These are phyloP conservation scores for Prunus armeniaca DNA, from an alignment of 306 rosid species.

Conservation along the genomic window DNA sequence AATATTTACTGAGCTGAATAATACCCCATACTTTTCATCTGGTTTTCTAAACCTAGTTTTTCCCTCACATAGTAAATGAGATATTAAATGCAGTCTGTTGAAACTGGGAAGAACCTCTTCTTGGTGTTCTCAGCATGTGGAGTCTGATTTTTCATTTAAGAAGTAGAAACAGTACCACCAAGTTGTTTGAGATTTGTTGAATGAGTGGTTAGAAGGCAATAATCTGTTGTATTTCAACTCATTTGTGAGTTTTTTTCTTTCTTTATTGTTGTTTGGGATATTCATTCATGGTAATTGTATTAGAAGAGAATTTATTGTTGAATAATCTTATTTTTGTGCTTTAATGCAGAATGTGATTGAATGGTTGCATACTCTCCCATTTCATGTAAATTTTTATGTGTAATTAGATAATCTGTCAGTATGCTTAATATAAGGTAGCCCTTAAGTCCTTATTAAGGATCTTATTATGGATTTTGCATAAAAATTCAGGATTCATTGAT, in stretches of 20 bases:
- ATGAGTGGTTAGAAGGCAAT: neutral
- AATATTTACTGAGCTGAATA: neutral
- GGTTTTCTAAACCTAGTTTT: neutral
- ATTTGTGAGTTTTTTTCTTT: neutral
- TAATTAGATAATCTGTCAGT: neutral
- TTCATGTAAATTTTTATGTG: neutral
- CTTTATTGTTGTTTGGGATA: neutral
- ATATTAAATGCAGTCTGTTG: neutral
- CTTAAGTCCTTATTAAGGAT: neutral
- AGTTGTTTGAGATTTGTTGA: neutral
- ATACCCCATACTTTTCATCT: neutral
- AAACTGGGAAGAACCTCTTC: neutral
- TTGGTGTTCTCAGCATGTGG: neutral
- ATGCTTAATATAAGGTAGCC: neutral
- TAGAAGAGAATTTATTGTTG: neutral
- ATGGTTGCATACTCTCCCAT: neutral
- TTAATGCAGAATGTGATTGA: neutral
- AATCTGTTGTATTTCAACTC: neutral
- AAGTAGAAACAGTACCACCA: neutral
- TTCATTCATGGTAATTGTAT: neutral
- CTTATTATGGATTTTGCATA: neutral
- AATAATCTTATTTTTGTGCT: neutral
- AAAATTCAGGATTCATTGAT: conserved; percentile 4
- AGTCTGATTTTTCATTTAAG: neutral
- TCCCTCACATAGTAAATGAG: neutral